Conservation (phyloP, 2,329 filamentous ascomycete genomes). For the Eurotiales sp. region DNA sequence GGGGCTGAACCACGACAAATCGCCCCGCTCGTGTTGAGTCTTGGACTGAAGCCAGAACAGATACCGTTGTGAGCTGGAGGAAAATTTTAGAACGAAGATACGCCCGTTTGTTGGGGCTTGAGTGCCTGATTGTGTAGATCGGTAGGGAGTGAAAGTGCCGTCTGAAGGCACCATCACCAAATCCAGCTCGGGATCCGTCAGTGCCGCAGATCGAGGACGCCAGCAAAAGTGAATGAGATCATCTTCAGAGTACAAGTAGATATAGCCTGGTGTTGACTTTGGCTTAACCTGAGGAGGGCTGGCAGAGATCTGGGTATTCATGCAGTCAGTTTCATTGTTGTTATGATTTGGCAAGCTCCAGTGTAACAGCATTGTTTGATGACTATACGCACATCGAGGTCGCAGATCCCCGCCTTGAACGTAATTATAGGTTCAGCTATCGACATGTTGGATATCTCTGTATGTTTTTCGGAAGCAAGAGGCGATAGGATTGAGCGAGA, state of each 20-base stretch:
- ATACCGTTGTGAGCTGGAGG: conserved; percentile 83
- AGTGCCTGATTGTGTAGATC: conserved; percentile 57
- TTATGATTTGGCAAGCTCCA: conserved; percentile 10
- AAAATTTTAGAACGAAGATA: conserved; percentile 90
- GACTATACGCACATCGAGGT: conserved; percentile 65
- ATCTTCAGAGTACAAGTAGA: conserved; percentile 92
- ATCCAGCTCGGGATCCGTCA: conserved; percentile 76
- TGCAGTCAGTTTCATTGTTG: conserved; percentile 6
- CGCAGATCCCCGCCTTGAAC: conserved; percentile 92
- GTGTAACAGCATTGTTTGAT: not conserved
- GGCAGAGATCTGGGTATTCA: conserved; percentile 44
- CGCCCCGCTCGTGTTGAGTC: conserved; percentile 66
- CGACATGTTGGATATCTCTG: conserved; percentile 74
- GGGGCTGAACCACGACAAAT: conserved; percentile 75
- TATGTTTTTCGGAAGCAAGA: not conserved
- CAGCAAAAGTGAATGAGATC: conserved; percentile 97
- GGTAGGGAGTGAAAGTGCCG: conserved; percentile 80
- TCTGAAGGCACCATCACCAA: conserved; percentile 92
- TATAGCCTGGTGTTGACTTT: conserved; percentile 70
- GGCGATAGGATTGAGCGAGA: not conserved
- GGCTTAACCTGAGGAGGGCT: conserved; percentile 70
- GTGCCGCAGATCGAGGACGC: conserved; percentile 70
- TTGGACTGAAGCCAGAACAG: conserved; percentile 97
- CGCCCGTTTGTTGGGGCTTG: conserved; percentile 73
- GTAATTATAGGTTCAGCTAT: conserved; percentile 78